These are phyloP conservation scores for Linnemannia exigua DNA, from an alignment of 192 early-diverging fungal species.

Conservation along the genomic window DNA sequence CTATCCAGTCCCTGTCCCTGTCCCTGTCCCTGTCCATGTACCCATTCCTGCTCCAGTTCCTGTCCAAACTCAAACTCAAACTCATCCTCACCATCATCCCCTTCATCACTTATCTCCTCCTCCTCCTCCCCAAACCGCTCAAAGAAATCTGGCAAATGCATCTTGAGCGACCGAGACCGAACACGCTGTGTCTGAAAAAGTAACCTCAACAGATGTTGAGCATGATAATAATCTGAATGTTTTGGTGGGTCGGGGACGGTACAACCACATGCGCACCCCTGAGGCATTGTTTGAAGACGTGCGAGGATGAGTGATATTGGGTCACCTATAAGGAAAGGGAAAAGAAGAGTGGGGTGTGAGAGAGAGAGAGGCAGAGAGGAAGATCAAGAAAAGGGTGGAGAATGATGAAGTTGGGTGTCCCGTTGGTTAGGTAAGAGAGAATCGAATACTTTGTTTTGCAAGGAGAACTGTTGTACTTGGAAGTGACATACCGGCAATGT, in stretches of 20 bases:
- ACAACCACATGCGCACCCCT: slow-evolving; percentile 43
- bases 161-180: slow-evolving; percentile 25
- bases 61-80: too few relatives aligned
- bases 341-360: not conserved
- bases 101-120: not conserved
- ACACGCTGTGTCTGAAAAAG: slow-evolving; percentile 46
- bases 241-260: slow-evolving; percentile 37
- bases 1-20: not conserved
- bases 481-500: slow-evolving; percentile 23
- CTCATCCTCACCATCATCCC: not conserved
- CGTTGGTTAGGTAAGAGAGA: too few relatives aligned
- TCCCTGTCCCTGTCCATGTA: not conserved
- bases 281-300: slow-evolving; percentile 40
- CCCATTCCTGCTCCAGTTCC: not conserved
- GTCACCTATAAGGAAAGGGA: slow-evolving; percentile 7
- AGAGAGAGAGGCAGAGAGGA: too few relatives aligned
- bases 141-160: slow-evolving; percentile 38
- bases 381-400: too few relatives aligned
- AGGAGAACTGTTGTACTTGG: not conserved
- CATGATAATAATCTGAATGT: slow-evolving; percentile 49
- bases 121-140: not conserved
- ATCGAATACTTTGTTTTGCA: too few relatives aligned
- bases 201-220: slow-evolving; percentile 41
- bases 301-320: slow-evolving; percentile 47
- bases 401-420: too few relatives aligned